phyloP scores from a whole-genome alignment of 75 land plant genomes.

The Sequoia sempervirens region DNA sequence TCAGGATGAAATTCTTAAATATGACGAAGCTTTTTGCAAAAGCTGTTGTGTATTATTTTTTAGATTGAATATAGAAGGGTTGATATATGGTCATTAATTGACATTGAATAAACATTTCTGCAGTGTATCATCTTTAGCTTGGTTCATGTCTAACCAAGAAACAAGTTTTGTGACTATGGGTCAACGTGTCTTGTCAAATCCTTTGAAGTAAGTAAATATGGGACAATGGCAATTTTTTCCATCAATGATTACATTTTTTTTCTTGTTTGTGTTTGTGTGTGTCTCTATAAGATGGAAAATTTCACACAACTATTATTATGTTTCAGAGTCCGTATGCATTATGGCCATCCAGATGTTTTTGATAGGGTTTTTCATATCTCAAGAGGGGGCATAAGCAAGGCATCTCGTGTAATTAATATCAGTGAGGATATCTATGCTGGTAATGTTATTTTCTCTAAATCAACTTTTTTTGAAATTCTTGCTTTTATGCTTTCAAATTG shows the following conservation, averaged over 20 bases:
- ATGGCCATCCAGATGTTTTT: conserved; percentile 97
- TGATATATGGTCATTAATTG: neutral
- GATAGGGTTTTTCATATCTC: conserved; percentile 84
- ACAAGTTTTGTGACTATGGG: conserved; percentile 58
- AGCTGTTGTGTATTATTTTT: neutral
- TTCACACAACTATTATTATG: neutral
- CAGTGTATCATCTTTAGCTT: conserved; percentile 60
- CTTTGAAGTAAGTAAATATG: conserved; percentile 35
- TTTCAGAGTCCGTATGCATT: conserved; percentile 87
- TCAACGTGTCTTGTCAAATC: conserved; percentile 45
- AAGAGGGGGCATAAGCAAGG: conserved; percentile 89
- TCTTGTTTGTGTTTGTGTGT: too few species aligned
- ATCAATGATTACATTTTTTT: neutral
- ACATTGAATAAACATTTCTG: conserved; percentile 4
- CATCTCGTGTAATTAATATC: conserved; percentile 74
- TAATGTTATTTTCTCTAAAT: conserved; percentile 5
- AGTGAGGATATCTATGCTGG: conserved; percentile 96
- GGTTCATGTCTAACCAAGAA: conserved; percentile 62
- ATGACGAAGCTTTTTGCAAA: neutral
- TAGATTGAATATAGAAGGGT: neutral
- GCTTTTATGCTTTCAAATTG: neutral
- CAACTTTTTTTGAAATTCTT: neutral
- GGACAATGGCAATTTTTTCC: neutral
- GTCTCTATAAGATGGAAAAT: neutral
- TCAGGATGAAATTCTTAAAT: neutral